Conservation (phyloP, 225 moss, liverwort and hornwort genomes). For the Thuidium tamariscinum region DNA sequence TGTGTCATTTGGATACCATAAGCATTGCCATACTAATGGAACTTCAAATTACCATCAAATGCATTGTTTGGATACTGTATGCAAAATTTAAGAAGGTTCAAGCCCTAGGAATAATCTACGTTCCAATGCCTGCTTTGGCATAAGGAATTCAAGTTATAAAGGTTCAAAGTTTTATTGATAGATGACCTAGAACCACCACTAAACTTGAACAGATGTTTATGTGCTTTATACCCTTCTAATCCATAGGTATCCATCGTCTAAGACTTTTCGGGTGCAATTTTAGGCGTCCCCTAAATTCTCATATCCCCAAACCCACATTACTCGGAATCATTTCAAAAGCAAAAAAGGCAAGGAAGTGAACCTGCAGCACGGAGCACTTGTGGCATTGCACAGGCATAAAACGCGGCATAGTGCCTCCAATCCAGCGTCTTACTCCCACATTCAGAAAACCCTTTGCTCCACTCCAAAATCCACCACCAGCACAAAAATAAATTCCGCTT, state of each 20-base stretch:
- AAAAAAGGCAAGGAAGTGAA: background rate
- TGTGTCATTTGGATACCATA: background rate
- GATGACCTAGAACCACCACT: background rate
- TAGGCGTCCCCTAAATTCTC: background rate
- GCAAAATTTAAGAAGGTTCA: background rate
- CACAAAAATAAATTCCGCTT: background rate
- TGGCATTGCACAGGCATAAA: slow-evolving; percentile 35
- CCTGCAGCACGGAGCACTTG: slow-evolving; percentile 33
- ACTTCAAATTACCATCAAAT: background rate
- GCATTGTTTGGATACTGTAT: background rate
- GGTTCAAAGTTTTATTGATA: background rate
- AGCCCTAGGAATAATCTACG: background rate
- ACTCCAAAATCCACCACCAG: background rate
- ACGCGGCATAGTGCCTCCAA: slow-evolving; percentile 15
- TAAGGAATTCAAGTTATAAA: background rate
- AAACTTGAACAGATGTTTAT: background rate
- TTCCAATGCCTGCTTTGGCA: background rate
- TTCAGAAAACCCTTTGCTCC: background rate
- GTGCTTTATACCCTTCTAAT: background rate
- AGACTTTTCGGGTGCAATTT: too few relatives aligned
- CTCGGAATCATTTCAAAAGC: background rate
- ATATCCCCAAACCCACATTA: background rate
- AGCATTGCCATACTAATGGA: background rate
- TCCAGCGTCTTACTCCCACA: background rate
- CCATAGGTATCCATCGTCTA: background rate